phyloP scores from a whole-genome alignment of 2,329 filamentous ascomycete genomes.

The Cladorrhinum sp. region DNA sequence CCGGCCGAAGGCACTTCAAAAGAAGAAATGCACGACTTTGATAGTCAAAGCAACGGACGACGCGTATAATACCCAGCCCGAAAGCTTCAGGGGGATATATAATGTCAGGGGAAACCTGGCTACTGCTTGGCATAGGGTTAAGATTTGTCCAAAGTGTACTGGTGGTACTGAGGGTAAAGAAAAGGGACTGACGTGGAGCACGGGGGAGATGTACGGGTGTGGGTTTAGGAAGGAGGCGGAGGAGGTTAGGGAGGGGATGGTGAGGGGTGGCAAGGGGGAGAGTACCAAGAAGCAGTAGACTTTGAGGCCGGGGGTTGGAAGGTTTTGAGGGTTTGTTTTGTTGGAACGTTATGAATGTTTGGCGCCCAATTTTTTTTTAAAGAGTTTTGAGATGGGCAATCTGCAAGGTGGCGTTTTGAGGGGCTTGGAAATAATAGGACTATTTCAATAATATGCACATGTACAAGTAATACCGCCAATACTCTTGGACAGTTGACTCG shows the following conservation, averaged over 20 bases:
- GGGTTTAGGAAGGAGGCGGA: slow-evolving; percentile 29
- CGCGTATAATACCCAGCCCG: slow-evolving; percentile 64
- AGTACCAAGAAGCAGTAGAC: no score
- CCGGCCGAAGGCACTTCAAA: not conserved
- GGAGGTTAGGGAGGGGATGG: slow-evolving; percentile 19
- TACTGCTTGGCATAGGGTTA: slow-evolving; percentile 64
- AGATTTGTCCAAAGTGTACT: slow-evolving; percentile 35
- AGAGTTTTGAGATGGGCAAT: no score
- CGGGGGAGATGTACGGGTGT: slow-evolving; percentile 29
- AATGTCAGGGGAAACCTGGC: slow-evolving; percentile 64
- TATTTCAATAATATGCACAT: no score
- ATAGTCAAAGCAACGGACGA: slow-evolving; percentile 66
- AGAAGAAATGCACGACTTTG: slow-evolving; percentile 47
- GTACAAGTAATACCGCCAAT: no score
- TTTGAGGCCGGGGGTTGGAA: no score
- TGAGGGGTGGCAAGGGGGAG: not conserved
- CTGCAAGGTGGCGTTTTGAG: no score
- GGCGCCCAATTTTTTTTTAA: no score
- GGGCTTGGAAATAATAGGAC: no score
- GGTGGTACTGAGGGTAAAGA: slow-evolving; percentile 7
- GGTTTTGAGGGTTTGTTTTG: no score
- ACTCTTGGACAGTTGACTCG: no score
- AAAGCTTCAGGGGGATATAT: slow-evolving; percentile 57
- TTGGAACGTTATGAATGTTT: no score
- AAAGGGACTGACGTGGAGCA: slow-evolving; percentile 31